These are phyloP conservation scores for Mycena capillaripes DNA, from an alignment of 768 basidiomycete species.

Conservation along the genomic window DNA sequence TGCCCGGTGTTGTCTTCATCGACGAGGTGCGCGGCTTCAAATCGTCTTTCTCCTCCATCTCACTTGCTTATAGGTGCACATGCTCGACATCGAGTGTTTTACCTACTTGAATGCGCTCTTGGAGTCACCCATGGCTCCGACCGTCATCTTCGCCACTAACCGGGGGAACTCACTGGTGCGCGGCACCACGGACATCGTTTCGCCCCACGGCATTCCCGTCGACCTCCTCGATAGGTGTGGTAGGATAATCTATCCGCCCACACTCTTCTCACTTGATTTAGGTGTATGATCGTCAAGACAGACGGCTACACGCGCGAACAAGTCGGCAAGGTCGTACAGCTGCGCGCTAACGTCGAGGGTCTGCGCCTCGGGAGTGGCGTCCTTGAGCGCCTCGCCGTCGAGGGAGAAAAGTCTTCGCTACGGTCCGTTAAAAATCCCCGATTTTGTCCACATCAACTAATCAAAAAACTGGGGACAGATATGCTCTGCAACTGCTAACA, in stretches of 20 bases:
- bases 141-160: conserved; percentile 97
- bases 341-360: conserved; percentile 90
- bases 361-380: conserved; percentile 57
- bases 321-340: conserved; percentile 30
- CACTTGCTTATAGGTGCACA: conserved; percentile 83
- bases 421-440: not conserved
- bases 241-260: not conserved
- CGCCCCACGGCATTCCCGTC: conserved; percentile 94
- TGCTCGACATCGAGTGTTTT: conserved; percentile 99
- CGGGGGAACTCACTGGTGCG: conserved; percentile 93
- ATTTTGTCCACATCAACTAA: no score
- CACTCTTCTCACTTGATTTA: conserved; percentile 42
- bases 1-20: conserved; percentile 98
- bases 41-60: not conserved
- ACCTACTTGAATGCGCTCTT: conserved; percentile 97
- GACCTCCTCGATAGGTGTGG: conserved; percentile 92
- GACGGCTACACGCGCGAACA: conserved; percentile 69
- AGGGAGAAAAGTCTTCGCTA: conserved; percentile 41
- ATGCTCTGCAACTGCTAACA: conserved; percentile 25
- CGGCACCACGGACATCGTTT: conserved; percentile 91
- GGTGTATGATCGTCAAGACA: conserved; percentile 96
- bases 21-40: conserved; percentile 79
- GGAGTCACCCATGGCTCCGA: conserved; percentile 97
- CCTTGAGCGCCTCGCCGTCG: conserved; percentile 51
- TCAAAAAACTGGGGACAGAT: conserved; percentile 5